Base-by-base conservation (phyloP, 176 grass and related monocot species). In the Musa schizocarpa region DNA sequence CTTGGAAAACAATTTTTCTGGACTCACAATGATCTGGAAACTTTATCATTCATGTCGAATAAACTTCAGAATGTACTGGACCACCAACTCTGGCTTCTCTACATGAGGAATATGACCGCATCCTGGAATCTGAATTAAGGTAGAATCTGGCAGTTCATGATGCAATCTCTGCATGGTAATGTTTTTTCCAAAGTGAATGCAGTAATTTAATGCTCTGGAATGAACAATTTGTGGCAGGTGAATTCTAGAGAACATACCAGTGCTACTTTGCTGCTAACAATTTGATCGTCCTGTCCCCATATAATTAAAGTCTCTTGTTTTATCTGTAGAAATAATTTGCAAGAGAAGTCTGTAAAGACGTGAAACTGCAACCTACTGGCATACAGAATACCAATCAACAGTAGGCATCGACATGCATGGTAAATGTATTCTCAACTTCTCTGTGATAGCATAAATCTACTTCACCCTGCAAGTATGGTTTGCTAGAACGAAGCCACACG, bases 71-170 rank as follows among this genome's bases (percentile, higher is more conserved):
- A 98, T 74, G 64, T 73, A 56, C 52, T 84, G 77, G 4, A 54
- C 63, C 14, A 81, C 84, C 69, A 82, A 71, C 50, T 63, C 81
- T 65, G 94, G 94, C 78, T 93, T 98, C 72, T 98, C 94, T 1
- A 98, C 86, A 27, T 93, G 94, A 71, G 94, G 94, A 71, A 98
- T 74, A 79, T 98, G 94, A 13, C 94, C 94, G 16, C 94, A 98
- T 73, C 87, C 72, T 29, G 68, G 78, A 54, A 98, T 82, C 67
- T 74, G 75, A 68, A 83, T 21, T 50, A 98, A 65, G 55, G 80
- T 63, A 1, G 90, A 88, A 74, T 85, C 55, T 27, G 79, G 84
- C 66, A 98, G 83, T 24, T 98, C 90, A 2, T 87, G 82, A 70
- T 88, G 88, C 64, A 98, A 76, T 66, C 76, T 90, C 94, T 98